Base-by-base conservation (phyloP, 371 early-diverging fungal species). In the Mucor velutinosus region DNA sequence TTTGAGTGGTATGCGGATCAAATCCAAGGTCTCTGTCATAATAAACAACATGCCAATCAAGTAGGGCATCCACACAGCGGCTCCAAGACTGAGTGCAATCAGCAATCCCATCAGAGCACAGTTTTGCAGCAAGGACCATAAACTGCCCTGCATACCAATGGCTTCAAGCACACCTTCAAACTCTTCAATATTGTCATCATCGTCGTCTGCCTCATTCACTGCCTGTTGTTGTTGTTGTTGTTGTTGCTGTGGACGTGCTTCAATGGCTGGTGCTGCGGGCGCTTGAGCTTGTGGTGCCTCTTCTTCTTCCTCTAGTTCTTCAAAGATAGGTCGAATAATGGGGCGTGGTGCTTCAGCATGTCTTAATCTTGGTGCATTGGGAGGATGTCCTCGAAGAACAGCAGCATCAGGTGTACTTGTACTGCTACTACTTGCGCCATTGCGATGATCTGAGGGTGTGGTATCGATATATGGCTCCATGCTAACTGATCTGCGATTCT, bases 131-230 rank as follows among this genome's bases (percentile, higher is more conserved):
- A 95, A 74, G 58, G 88, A 82, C 78, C 88, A 85, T 17, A 90
- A 67, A 10, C 94, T 93, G 0, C 97, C 98, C 8, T 91, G 85
- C 81, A 97, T 89, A 7, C 98, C 98, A 60, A 97, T 85, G 5
- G 95, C 90, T 65, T 94, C 97, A 45, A 97, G 74, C 30, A 96
- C 83, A 11, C 92, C 94, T 59, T 94, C 93, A 30, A 91, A 79
- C 39, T 92, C 94, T 35, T 91, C 94, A 25, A 83, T 83, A 59
- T 82, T 70, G 49, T 83, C 84, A 7, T 80, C 83, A 1, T 86
- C 87, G 8, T 83, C 79, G 25, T 72, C 77, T 0, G 69, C 74
- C 0, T 70, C 71, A 21, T 76, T 70, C 8, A 62, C 65, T 8
- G 8, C 45, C 12, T 10, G n/a, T n/a, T n/a, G n/a, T n/a, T n/a